Conservation (phyloP, 192 early-diverging fungal genomes). For the Umbelopsis ramanniana region DNA sequence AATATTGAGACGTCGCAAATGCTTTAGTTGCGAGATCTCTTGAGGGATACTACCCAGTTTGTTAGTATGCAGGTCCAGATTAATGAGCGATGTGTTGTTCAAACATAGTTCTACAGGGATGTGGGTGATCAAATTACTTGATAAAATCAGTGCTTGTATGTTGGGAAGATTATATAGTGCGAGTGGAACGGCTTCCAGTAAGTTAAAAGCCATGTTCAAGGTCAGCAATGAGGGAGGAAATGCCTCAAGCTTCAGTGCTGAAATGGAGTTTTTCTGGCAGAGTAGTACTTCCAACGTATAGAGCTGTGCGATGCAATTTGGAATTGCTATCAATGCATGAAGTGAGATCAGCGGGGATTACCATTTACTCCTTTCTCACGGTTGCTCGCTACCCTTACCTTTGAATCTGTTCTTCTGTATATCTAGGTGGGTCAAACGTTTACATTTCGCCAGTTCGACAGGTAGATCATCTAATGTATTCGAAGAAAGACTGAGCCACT, state of each 20-base stretch:
- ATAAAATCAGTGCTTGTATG: slow-evolving; percentile 44
- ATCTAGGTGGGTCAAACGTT: slow-evolving; percentile 43
- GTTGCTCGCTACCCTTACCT: slow-evolving; percentile 18
- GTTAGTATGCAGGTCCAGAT: slow-evolving; percentile 54
- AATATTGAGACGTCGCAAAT: slow-evolving; percentile 45
- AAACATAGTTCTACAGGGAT: slow-evolving; percentile 39
- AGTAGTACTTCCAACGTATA: slow-evolving; percentile 39
- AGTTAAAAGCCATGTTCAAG: slow-evolving; percentile 49
- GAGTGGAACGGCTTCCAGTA: slow-evolving; percentile 36
- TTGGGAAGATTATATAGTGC: slow-evolving; percentile 32
- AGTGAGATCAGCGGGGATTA: too few relatives aligned
- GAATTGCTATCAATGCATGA: slow-evolving; percentile 29
- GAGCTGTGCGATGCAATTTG: slow-evolving; percentile 39
- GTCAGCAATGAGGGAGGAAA: slow-evolving; percentile 37
- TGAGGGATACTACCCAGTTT: slow-evolving; percentile 29
- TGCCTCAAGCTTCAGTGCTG: slow-evolving; percentile 21
- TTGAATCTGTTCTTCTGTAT: slow-evolving; percentile 44
- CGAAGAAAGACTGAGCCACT: slow-evolving; percentile 33
- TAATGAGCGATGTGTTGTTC: slow-evolving; percentile 38
- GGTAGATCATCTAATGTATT: slow-evolving; percentile 32
- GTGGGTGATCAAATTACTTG: slow-evolving; percentile 40
- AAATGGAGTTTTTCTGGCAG: slow-evolving; percentile 51
- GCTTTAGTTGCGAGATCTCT: slow-evolving; percentile 28
- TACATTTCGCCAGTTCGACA: slow-evolving; percentile 34
- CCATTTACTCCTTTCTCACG: neutral